These are phyloP conservation scores for Cladosporium sphaerospermum DNA, from an alignment of 2,329 filamentous ascomycete species.

Conservation along the genomic window DNA sequence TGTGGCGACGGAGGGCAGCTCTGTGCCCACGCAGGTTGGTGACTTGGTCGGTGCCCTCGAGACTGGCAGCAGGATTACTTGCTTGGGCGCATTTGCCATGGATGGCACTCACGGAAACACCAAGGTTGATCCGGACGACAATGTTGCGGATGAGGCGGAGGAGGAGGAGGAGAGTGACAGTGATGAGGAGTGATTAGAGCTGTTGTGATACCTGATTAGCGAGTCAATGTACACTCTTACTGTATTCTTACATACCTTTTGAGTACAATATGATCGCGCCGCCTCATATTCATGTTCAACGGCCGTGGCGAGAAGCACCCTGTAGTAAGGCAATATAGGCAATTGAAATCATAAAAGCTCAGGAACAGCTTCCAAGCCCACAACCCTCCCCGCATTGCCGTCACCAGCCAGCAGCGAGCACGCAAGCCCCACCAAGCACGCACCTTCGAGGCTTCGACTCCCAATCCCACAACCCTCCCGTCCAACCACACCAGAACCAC, in stretches of 20 bases:
- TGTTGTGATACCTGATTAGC: not conserved
- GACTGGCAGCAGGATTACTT: slow-evolving; percentile 84
- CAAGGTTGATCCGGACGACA: slow-evolving; percentile 16
- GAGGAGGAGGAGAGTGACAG: slow-evolving; percentile 1
- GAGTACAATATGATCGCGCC: too few relatives aligned
- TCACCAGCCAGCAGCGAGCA: slow-evolving; percentile 1
- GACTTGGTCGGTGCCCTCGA: slow-evolving; percentile 69
- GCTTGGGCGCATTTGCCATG: slow-evolving; percentile 81
- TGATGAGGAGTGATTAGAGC: slow-evolving; percentile 3
- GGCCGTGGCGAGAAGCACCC: too few relatives aligned
- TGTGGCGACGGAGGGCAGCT: slow-evolving; percentile 13
- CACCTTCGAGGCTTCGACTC: not conserved
- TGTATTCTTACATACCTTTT: too few relatives aligned
- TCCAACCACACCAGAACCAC: not conserved
- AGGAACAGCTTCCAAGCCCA: too few relatives aligned
- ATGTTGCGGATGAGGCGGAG: slow-evolving; percentile 7
- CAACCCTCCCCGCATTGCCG: not conserved
- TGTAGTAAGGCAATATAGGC: too few relatives aligned
- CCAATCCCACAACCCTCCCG: not conserved
- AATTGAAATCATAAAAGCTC: too few relatives aligned
- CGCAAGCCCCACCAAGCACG: not conserved
- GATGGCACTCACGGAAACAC: slow-evolving; percentile 21
- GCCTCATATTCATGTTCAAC: too few relatives aligned
- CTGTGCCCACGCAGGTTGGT: slow-evolving; percentile 49
- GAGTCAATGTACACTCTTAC: not conserved